Evolutionary conservation across 768 basidiomycete genomes (phyloP).

Genomic region (Xanthoconium purpureum): DNA sequence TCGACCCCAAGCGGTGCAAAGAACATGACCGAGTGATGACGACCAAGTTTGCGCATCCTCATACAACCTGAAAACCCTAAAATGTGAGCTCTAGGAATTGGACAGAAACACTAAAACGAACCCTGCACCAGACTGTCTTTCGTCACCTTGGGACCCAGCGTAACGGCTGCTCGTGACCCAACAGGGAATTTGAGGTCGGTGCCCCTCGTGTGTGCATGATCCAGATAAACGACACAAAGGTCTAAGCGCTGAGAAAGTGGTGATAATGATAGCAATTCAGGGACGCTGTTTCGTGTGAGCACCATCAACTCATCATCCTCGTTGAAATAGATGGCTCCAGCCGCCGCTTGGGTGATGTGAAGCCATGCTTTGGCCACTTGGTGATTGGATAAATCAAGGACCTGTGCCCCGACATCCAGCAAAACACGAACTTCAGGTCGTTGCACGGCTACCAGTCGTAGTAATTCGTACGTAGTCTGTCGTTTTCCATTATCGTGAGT

Average conservation of each 20-base stretch:
- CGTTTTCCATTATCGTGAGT: too few species aligned
- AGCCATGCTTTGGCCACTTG: slow-evolving; percentile 35
- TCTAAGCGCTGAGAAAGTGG: too few species aligned
- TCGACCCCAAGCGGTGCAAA: too few species aligned
- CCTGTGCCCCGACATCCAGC: slow-evolving; percentile 54
- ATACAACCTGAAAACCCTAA: slow-evolving; percentile 40
- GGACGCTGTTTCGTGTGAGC: too few species aligned
- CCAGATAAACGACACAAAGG: too few species aligned
- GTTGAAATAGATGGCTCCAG: slow-evolving; percentile 10
- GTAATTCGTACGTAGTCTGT: not conserved
- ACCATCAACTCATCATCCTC: too few species aligned
- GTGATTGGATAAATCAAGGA: slow-evolving; percentile 45
- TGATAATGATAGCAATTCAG: too few species aligned
- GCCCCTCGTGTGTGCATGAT: too few species aligned
- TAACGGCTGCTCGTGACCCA: too few species aligned
- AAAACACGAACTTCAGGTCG: slow-evolving; percentile 40
- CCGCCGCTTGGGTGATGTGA: not conserved
- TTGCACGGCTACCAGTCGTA: slow-evolving; percentile 32
- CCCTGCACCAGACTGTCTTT: slow-evolving; percentile 36
- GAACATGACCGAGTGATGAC: too few species aligned
- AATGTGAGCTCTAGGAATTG: not conserved
- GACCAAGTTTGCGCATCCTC: slow-evolving; percentile 39
- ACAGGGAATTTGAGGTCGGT: too few species aligned
- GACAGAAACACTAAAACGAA: slow-evolving; percentile 2
- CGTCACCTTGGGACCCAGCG: slow-evolving; percentile 33